phyloP scores from a whole-genome alignment of 1,284 basidiomycete genomes.

The Volvariella volvacea region DNA sequence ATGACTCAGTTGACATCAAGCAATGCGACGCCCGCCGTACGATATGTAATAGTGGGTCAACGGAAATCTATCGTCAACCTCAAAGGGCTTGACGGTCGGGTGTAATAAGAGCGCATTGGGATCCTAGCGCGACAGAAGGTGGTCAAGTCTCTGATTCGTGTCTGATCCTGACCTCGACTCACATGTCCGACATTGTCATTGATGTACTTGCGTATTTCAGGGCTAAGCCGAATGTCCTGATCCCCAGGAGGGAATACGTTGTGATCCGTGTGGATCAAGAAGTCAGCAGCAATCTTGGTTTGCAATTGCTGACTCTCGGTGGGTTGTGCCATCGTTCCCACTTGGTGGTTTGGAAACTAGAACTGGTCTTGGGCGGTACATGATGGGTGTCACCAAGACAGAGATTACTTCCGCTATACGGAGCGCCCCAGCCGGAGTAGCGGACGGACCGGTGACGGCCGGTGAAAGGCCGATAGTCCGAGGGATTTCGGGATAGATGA shows the following conservation, averaged over 20 bases:
- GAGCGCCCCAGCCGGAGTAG: too few relatives aligned
- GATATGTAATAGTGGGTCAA: conserved; percentile 52
- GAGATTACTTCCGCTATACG: too few relatives aligned
- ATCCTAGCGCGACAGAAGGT: conserved; percentile 20
- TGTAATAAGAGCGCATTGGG: conserved; percentile 25
- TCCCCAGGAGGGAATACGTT: conserved; percentile 23
- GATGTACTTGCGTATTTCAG: conserved; percentile 22
- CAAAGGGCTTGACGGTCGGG: conserved; percentile 27
- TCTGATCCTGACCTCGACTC: conserved; percentile 2
- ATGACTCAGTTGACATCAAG: conserved; percentile 1
- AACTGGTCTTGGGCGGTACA: too few relatives aligned
- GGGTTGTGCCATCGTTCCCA: too few relatives aligned
- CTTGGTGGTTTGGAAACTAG: too few relatives aligned
- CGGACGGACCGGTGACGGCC: too few relatives aligned
- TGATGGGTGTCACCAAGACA: too few relatives aligned
- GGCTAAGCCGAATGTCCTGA: conserved; percentile 21
- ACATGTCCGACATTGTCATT: conserved; percentile 19
- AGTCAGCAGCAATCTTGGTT: too few relatives aligned
- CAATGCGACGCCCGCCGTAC: conserved; percentile 25
- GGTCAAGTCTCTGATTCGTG: neutral
- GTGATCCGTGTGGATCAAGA: conserved; percentile 20
- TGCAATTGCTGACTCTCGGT: too few relatives aligned
- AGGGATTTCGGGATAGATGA: too few relatives aligned
- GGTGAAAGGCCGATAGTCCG: too few relatives aligned
- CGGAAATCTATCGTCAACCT: conserved; percentile 37